These are phyloP conservation scores for Harringtonia lauricola DNA, from an alignment of 2,329 filamentous ascomycete genomes.

Conservation along the genomic window DNA sequence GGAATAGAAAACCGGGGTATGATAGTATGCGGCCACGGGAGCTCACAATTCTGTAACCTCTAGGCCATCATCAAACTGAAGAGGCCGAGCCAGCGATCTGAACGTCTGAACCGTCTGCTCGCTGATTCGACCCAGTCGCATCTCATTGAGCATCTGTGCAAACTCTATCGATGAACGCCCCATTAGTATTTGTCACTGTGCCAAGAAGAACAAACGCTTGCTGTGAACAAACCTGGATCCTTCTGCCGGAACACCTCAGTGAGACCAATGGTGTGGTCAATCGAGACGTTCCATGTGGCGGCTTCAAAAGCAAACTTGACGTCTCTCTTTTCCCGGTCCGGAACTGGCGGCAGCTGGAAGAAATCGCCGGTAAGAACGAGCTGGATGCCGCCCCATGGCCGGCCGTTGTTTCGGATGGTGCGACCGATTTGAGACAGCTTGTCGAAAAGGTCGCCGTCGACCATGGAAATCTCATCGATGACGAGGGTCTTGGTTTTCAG, in stretches of 20 bases:
- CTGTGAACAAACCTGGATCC: constrained; percentile 47
- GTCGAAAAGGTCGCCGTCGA: constrained; percentile 93
- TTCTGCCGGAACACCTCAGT: constrained; percentile 95
- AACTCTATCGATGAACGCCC: constrained; percentile 44
- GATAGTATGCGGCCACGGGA: not conserved
- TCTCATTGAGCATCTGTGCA: constrained; percentile 93
- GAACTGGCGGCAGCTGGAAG: constrained; percentile 92
- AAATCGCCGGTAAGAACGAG: constrained; percentile 94
- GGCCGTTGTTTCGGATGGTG: constrained; percentile 76
- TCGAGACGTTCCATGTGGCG: constrained; percentile 80
- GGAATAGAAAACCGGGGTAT: not conserved
- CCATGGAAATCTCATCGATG: constrained; percentile 96
- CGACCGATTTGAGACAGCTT: constrained; percentile 86
- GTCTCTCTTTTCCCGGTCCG: constrained; percentile 56
- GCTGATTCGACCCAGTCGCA: constrained; percentile 77
- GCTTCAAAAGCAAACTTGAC: constrained; percentile 92
- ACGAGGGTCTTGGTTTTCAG: constrained; percentile 76
- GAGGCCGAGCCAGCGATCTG: constrained; percentile 56
- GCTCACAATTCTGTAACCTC: constrained; percentile 73
- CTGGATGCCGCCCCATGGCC: constrained; percentile 92
- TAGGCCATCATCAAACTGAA: constrained; percentile 62
- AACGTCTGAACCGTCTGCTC: constrained; percentile 69
- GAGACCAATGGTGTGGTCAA: constrained; percentile 89
- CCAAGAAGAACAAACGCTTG: not conserved
- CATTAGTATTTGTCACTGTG: constrained; percentile 15